phyloP scores from a whole-genome alignment of 2,329 filamentous ascomycete genomes.

The Epichloe uncinata region DNA sequence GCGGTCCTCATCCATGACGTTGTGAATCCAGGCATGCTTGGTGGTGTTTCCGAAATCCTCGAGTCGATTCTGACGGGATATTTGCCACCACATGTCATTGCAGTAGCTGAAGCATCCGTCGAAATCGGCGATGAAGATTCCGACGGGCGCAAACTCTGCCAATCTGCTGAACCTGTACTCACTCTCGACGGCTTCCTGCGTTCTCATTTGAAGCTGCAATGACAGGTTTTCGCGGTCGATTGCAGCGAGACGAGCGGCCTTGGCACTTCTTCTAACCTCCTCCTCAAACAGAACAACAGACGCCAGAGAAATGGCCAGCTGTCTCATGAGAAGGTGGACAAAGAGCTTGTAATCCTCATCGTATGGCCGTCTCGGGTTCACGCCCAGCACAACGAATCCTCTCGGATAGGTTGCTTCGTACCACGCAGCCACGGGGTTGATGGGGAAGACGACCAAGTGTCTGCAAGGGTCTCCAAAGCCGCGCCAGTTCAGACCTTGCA shows the following conservation, averaged over 20 bases:
- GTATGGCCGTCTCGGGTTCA: slow-evolving; percentile 59
- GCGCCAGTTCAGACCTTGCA: slow-evolving; percentile 46
- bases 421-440: slow-evolving; percentile 24
- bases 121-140: slow-evolving; percentile 67
- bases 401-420: slow-evolving; percentile 21
- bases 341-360: slow-evolving; percentile 62
- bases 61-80: slow-evolving; percentile 50
- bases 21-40: slow-evolving; percentile 50
- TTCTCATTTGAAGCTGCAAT: slow-evolving; percentile 5
- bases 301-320: slow-evolving; percentile 52
- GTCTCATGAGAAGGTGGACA: slow-evolving; percentile 40
- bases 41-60: slow-evolving; percentile 36
- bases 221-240: slow-evolving; percentile 5
- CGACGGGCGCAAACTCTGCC: slow-evolving; percentile 72
- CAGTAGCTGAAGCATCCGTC: slow-evolving; percentile 51
- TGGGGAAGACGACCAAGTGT: slow-evolving; percentile 55
- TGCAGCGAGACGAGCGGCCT: slow-evolving; percentile 12
- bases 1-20: slow-evolving; percentile 53
- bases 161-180: slow-evolving; percentile 53
- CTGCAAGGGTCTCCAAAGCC: slow-evolving; percentile 52
- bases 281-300: slow-evolving; percentile 60
- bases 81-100: slow-evolving; percentile 56
- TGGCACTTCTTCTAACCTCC: slow-evolving; percentile 45
- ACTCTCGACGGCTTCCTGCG: slow-evolving; percentile 6
- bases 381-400: slow-evolving; percentile 54